phyloP scores from a whole-genome alignment of 2,329 filamentous ascomycete species.

The Diplodia corticola region DNA sequence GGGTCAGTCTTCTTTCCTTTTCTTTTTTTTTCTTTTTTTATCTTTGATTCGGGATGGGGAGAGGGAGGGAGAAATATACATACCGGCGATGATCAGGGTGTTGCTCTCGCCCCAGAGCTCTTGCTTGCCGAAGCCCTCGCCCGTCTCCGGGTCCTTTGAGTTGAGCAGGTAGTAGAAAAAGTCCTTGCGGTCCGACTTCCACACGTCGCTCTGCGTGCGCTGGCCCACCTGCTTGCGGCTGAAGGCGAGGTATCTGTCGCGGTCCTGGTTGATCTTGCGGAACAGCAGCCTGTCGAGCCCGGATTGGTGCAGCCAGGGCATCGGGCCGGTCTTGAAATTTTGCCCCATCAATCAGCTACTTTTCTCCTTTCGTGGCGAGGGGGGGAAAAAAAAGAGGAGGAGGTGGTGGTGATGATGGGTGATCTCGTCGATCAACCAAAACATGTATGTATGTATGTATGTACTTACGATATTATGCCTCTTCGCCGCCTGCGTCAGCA shows the following conservation, averaged over 20 bases:
- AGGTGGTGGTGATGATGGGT: no score
- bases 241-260: constrained; percentile 34
- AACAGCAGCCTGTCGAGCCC: constrained; percentile 35
- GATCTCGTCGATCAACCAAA: no score
- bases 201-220: constrained; percentile 4
- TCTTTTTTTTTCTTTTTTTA: neutral
- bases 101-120: constrained; percentile 54
- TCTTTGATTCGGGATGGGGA: neutral
- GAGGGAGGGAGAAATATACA: neutral
- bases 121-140: constrained; percentile 45
- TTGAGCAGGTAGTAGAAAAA: constrained; percentile 52
- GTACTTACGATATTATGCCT: constrained; percentile 37
- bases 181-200: constrained; percentile 35
- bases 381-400: no score
- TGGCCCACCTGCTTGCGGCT: constrained; percentile 28
- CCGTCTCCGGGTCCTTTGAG: constrained; percentile 49
- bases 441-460: no score
- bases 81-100: constrained; percentile 48
- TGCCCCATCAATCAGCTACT: neutral
- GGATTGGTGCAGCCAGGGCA: constrained; percentile 28
- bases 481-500: constrained; percentile 37
- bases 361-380: neutral
- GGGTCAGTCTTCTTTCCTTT: neutral
- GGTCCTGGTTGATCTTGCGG: constrained; percentile 32
- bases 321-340: neutral